Base-by-base conservation (phyloP, 2,329 filamentous ascomycete species). In the Ceratocystis destructans region DNA sequence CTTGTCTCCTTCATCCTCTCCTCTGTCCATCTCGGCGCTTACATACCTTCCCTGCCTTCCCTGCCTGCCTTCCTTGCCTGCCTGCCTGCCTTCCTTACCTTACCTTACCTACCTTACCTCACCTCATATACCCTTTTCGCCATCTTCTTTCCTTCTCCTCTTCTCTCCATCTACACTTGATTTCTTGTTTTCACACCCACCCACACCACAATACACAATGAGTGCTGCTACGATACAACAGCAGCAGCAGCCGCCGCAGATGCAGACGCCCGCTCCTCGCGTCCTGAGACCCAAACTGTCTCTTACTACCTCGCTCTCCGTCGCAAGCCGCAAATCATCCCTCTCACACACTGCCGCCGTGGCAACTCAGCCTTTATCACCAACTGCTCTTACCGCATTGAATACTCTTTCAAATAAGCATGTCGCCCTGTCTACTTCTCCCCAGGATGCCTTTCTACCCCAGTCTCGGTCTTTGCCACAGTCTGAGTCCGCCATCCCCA, bases 371-470 rank as follows among this genome's bases (percentile, higher is more conserved):
- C 80, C 82, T 37, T 80, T 78, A 67, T 85, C 84, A 41, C 82
- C 83, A 2, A 87, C 84, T 1, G 77, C 83, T 25, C 82, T 83
- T 2, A 87, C 84, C 1, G 77, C 83, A 25, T 85, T 86, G 75
- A 87, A 87, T 74, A 87, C 84, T 1, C 78, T 87, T 48, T 85
- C 83, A 68, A 84, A 87, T 64, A 83, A 84, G 73, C 80, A 82
- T 68, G 79, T 81, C 33, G 80, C 82, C 1, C 79, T 82, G 2
- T 71, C 31, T 57, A 41, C 53, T 22, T 50, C 48, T 10, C 53
- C 53, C 2, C 53, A 57, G 53, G 28, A 25, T 7, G 10, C 6
- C 53, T 57, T 28, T 57, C 53, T 25, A 17, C 20, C 22, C 10
- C 53, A 31, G 22, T 31, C 22, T 17, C 22, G 28, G 20, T 55